Evolutionary conservation across 768 basidiomycete species (phyloP).

Genomic region (Tulasnella sp.): DNA sequence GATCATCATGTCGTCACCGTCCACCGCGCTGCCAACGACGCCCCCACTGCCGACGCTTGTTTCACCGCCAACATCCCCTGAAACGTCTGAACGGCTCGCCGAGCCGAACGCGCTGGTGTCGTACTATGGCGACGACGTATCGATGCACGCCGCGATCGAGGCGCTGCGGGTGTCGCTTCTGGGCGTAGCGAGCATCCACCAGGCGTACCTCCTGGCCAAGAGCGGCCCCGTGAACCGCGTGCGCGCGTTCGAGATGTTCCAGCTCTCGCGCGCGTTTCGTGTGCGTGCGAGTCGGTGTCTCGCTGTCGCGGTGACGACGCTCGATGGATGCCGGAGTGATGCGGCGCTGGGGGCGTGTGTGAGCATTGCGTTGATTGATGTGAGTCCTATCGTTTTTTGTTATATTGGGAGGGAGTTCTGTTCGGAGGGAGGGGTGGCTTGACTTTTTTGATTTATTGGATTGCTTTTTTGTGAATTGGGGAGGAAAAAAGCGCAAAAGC

Average conservation of each 20-base stretch:
- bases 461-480: too few relatives aligned
- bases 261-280: constrained; percentile 28
- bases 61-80: constrained; percentile 5
- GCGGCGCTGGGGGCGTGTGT: constrained; percentile 24
- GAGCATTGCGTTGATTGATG: constrained; percentile 30
- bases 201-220: constrained; percentile 21
- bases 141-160: constrained; percentile 30
- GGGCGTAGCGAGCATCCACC: constrained; percentile 34
- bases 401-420: constrained; percentile 20
- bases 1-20: constrained; percentile 31
- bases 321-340: constrained; percentile 26
- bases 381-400: constrained; percentile 18
- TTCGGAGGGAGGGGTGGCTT: constrained; percentile 11
- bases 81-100: neutral
- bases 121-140: constrained; percentile 14
- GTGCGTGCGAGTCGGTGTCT: constrained; percentile 29
- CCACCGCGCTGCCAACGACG: constrained; percentile 20
- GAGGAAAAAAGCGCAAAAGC: too few relatives aligned
- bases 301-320: constrained; percentile 25
- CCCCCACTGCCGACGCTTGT: neutral
- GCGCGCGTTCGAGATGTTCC: constrained; percentile 27
- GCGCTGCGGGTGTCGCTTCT: constrained; percentile 31
- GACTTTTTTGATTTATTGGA: too few relatives aligned
- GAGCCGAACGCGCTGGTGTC: neutral
- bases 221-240: constrained; percentile 2